Evolutionary conservation across 2,329 filamentous ascomycete species (phyloP).

Genomic region (Colletotrichum chrysophilum): DNA sequence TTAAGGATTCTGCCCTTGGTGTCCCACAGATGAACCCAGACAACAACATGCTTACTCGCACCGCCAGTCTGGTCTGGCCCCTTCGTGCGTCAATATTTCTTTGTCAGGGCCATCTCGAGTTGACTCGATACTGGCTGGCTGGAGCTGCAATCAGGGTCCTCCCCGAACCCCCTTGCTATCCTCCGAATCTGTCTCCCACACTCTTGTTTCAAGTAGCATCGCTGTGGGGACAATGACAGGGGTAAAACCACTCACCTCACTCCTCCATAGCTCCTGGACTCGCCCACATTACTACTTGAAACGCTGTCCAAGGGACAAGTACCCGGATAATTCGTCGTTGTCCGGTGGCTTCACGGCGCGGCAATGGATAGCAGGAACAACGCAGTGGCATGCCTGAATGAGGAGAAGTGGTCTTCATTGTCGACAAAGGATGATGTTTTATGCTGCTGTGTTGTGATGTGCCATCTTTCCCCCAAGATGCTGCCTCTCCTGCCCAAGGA

Average conservation of each 20-base stretch:
- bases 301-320: not conserved
- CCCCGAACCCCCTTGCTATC: not conserved
- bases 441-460: not conserved
- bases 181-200: not conserved
- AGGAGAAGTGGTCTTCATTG: not conserved
- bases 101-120: not conserved
- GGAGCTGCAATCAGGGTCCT: not conserved
- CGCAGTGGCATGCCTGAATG: not conserved
- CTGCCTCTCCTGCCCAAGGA: not conserved
- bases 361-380: not conserved
- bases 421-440: not conserved
- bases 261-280: not conserved
- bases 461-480: not conserved
- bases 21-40: not conserved
- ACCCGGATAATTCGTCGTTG: not conserved
- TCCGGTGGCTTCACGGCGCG: not conserved
- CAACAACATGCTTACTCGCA: not conserved
- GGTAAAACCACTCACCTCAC: not conserved
- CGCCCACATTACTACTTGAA: not conserved
- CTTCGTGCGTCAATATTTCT: not conserved
- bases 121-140: not conserved
- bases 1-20: not conserved
- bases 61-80: not conserved
- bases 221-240: not conserved
- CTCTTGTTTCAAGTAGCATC: slow-evolving; percentile 6